Percentiles rank a stretch among this genome's conserved stretches.
These are phyloP conservation scores for Dryas integrifolia DNA, from an alignment of 331 rosid species.

Conservation along the genomic window DNA sequence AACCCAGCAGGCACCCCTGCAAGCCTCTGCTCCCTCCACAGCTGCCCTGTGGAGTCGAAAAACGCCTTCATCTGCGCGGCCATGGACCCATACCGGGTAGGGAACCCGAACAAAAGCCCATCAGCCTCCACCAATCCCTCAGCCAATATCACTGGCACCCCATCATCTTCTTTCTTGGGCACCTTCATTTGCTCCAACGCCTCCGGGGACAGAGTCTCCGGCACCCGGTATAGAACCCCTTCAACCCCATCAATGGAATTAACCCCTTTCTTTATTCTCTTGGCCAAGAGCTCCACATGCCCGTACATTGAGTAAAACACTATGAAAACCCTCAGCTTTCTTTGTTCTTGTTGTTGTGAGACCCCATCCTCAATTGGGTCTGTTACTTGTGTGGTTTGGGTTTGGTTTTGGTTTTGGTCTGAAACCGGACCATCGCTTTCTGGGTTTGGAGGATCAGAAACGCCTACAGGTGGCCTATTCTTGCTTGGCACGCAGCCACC, in stretches of 20 bases:
- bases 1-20: conserved; percentile 82
- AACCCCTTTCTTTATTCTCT: conserved; percentile 57
- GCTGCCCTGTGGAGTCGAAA: conserved; percentile 63
- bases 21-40: conserved; percentile 72
- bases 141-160: conserved; percentile 52
- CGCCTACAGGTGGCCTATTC: conserved; percentile 35
- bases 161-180: conserved; percentile 48
- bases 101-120: conserved; percentile 76
- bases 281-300: conserved; percentile 69
- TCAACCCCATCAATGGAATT: conserved; percentile 73
- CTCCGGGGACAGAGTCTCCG: conserved; percentile 62
- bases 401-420: conserved; percentile 31
- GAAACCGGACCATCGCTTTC: conserved; percentile 31
- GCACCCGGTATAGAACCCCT: conserved; percentile 62
- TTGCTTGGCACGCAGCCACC: conserved; percentile 81
- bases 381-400: conserved; percentile 20
- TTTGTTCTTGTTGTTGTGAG: conserved; percentile 21
- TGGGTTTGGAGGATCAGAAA: conserved; percentile 33
- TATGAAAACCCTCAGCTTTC: conserved; percentile 53
- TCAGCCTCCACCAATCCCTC: conserved; percentile 69
- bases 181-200: conserved; percentile 64
- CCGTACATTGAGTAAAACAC: conserved; percentile 86
- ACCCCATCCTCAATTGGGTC: conserved; percentile 25
- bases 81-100: conserved; percentile 79
- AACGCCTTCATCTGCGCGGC: conserved; percentile 84